Percentiles rank a stretch among this genome's conserved stretches.
Evolutionary conservation across 1,139 yeast genomes (phyloP).

Genomic region (Blastobotrys capitulatus): DNA sequence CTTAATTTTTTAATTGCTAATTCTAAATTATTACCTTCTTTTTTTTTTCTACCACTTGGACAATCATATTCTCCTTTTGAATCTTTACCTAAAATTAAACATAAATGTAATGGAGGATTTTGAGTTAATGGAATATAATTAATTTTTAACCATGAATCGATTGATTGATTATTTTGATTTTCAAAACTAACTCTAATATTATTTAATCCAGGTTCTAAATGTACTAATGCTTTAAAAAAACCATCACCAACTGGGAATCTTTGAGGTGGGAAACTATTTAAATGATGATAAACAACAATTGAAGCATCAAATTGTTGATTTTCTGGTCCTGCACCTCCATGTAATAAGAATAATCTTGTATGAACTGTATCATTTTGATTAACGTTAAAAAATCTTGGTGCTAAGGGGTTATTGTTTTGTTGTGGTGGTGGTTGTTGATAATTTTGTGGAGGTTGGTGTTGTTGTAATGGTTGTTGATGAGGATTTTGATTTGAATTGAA

Average conservation of each 20-base stretch:
- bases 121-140: slow-evolving; percentile 54
- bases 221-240: slow-evolving; percentile 68
- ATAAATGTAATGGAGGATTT: slow-evolving; percentile 77
- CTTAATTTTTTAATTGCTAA: slow-evolving; percentile 74
- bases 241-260: slow-evolving; percentile 64
- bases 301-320: slow-evolving; percentile 22
- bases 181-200: slow-evolving; percentile 27
- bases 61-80: slow-evolving; percentile 71
- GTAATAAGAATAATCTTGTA: slow-evolving; percentile 30
- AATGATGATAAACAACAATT: slow-evolving; percentile 43
- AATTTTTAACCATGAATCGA: slow-evolving; percentile 31
- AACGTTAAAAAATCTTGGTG: slow-evolving; percentile 24
- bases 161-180: slow-evolving; percentile 14
- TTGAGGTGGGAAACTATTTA: slow-evolving; percentile 61
- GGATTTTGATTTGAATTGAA: background rate
- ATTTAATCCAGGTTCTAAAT: slow-evolving; percentile 57
- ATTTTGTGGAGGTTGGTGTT: background rate
- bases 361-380: slow-evolving; percentile 25
- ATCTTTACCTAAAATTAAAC: slow-evolving; percentile 71
- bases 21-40: slow-evolving; percentile 66
- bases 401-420: slow-evolving; percentile 9
- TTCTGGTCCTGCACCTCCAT: slow-evolving; percentile 31
- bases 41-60: slow-evolving; percentile 48
- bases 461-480: background rate
- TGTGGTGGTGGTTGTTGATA: background rate